phyloP scores from a whole-genome alignment of 305 asterid genomes.

The Fraxinus sp. region DNA sequence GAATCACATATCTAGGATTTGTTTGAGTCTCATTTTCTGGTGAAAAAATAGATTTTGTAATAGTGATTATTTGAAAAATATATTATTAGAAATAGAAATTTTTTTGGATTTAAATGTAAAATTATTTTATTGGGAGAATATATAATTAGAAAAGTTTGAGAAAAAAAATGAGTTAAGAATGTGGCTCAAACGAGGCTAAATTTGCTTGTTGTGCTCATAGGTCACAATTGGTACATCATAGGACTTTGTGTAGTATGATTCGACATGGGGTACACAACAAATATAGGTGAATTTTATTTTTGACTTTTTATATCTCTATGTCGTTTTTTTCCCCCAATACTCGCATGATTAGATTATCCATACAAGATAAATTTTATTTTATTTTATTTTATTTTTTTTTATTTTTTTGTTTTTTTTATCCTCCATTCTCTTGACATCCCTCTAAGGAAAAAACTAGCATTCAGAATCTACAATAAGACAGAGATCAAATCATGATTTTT shows the following conservation, averaged over 20 bases:
- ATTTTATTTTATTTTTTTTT: too few relatives aligned
- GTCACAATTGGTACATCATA: neutral
- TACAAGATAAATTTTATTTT: neutral
- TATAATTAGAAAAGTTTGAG: too few relatives aligned
- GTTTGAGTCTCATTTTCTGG: neutral
- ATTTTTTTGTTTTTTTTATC: too few relatives aligned
- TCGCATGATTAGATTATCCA: neutral
- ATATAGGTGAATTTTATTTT: too few relatives aligned
- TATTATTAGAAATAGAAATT: too few relatives aligned
- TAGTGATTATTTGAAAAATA: neutral
- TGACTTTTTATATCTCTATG: too few relatives aligned
- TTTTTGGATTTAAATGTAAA: too few relatives aligned
- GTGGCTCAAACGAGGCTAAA: neutral
- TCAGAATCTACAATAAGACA: neutral
- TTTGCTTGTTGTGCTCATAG: neutral
- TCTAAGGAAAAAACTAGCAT: neutral
- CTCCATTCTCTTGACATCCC: neutral
- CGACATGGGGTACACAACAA: neutral
- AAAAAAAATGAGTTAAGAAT: too few relatives aligned
- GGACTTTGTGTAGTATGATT: neutral
- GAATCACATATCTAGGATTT: too few relatives aligned
- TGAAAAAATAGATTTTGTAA: neutral
- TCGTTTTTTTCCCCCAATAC: too few relatives aligned
- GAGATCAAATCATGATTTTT: neutral
- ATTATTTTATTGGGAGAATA: neutral